Evolutionary conservation across 345 rosid species (phyloP).

Genomic region (Abelmoschus esculentus): DNA sequence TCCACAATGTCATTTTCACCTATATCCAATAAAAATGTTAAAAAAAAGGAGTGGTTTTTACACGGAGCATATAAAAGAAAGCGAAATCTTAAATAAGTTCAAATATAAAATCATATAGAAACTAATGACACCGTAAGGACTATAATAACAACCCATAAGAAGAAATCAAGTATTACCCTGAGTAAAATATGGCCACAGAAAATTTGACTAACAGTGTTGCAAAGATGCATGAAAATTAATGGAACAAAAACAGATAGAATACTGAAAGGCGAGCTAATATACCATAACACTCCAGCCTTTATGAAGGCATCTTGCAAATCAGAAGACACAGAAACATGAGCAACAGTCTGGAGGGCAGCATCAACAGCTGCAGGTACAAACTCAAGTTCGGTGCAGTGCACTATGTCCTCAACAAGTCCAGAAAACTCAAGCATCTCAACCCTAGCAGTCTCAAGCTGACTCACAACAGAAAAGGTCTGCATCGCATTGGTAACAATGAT

Average conservation of each 20-base stretch:
- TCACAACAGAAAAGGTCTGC: constrained; percentile 77
- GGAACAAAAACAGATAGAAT: neutral
- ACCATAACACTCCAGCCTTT: constrained; percentile 94
- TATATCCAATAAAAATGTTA: neutral
- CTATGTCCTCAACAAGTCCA: constrained; percentile 77
- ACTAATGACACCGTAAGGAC: neutral
- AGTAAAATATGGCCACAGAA: neutral
- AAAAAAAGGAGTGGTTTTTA: neutral
- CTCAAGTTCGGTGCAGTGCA: constrained; percentile 94
- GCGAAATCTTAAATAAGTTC: neutral
- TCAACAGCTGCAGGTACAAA: constrained; percentile 86
- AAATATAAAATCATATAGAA: neutral
- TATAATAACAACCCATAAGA: neutral
- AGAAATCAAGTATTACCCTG: neutral
- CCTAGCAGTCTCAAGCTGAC: constrained; percentile 90
- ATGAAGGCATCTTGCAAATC: constrained; percentile 77
- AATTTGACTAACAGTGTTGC: neutral
- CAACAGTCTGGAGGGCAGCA: constrained; percentile 83
- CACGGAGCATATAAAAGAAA: neutral
- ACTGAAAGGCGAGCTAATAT: constrained; percentile 16
- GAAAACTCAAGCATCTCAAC: constrained; percentile 61
- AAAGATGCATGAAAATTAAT: neutral
- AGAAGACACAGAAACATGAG: constrained; percentile 71
- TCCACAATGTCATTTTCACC: neutral
- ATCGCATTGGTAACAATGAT: constrained; percentile 85